Evolutionary conservation across 2,329 filamentous ascomycete genomes (phyloP), one percentile per base, ranked within the genome.

Genomic region (Exophiala bonariae): DNA sequence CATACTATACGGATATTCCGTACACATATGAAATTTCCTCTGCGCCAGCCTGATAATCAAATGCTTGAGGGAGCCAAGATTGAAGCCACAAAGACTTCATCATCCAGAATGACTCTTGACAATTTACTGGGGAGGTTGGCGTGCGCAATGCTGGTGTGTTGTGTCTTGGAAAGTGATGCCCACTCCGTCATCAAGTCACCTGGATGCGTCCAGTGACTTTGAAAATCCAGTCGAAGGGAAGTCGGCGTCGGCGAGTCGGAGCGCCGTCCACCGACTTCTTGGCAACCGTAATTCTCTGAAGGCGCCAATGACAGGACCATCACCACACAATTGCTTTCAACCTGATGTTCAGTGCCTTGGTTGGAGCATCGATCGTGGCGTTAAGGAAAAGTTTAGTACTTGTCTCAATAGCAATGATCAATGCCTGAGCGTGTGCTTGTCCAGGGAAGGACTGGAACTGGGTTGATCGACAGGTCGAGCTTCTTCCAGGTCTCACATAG

Each of bases 191-290:
- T 34, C 13, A 34, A 34, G 32, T 34, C 32, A 34, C 32, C 17
- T 34, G 32, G 17, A 18, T 18, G 17, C 13, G 17, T 34, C 32
- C 6, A 34, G 32, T 34, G 32, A 34, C 32, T 14, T 34, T 7
- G 32, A 6, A 34, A 34, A 34, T 34, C 17, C 23, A 6, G 32
- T 14, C 13, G 6, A 34, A 7, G 13, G 13, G 35, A 20, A 8
- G 18, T 18, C 35, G 35, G 35, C 35, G 35, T 37, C 35, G 35
- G 35, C 35, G 19, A 37, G 35, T 19, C 35, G 35, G 35, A 20
- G 35, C 35, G 16, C 35, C 35, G 35, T 26, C 23, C 23, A 26
- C 23, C 23, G 23, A 26, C 11, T 6, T 26, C 23, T 26, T 26
- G 23, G 23, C 23, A 26, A 6, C 23, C 6, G 23, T 26, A 6